A percentile compares a stretch with the other conserved stretches of the same genome.
phyloP scores from a whole-genome alignment of 352 stramenopile species.

The Plasmopara muralis region DNA sequence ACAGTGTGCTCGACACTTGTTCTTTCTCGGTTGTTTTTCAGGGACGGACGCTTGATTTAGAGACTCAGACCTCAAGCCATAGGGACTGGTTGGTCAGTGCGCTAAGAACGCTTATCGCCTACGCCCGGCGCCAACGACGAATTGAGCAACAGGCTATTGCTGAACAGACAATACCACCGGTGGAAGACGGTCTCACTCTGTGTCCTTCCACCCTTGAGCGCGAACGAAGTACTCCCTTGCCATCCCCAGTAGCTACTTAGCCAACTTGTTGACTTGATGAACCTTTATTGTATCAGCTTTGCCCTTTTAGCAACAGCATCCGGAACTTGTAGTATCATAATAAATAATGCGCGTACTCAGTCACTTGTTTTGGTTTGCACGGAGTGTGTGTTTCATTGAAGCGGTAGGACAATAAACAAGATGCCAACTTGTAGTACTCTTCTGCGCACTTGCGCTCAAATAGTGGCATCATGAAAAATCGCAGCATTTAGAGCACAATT shows the following conservation, averaged over 20 bases:
- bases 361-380: no score
- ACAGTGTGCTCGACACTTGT: constrained; percentile 30
- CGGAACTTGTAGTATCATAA: constrained; percentile 27
- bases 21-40: constrained; percentile 76
- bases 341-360: background rate
- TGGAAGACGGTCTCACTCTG: constrained; percentile 28
- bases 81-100: constrained; percentile 80
- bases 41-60: constrained; percentile 70
- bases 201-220: background rate
- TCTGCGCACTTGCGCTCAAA: constrained; percentile 11
- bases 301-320: constrained; percentile 24
- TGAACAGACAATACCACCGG: constrained; percentile 38
- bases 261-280: constrained; percentile 11
- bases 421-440: background rate
- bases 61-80: constrained; percentile 67
- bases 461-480: constrained; percentile 18
- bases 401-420: constrained; percentile 3
- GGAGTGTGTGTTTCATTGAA: constrained; percentile 5
- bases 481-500: constrained; percentile 42
- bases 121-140: constrained; percentile 60
- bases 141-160: constrained; percentile 75
- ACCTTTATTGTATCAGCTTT: constrained; percentile 11
- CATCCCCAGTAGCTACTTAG: constrained; percentile 5
- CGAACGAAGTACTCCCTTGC: constrained; percentile 1
- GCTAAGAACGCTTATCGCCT: constrained; percentile 64